A percentile compares a stretch with the other conserved stretches of the same genome.
These are phyloP conservation scores for Cryphonectria carpinicola DNA, from an alignment of 2,329 filamentous ascomycete genomes.

Conservation along the genomic window DNA sequence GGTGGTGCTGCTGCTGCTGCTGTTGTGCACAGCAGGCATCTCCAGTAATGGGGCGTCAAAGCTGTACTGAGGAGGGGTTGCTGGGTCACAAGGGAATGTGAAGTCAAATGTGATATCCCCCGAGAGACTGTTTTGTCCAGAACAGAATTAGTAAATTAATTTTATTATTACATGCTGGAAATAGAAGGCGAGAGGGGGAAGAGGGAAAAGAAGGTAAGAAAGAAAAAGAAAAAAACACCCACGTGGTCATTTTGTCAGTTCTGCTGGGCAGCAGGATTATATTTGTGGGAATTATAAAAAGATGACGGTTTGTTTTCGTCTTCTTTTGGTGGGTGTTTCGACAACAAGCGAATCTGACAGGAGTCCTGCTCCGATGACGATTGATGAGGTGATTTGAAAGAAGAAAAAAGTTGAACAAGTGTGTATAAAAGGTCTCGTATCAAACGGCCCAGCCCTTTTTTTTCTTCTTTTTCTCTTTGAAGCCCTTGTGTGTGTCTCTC, in stretches of 20 bases:
- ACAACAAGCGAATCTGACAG: conserved; percentile 23
- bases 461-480: neutral
- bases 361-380: conserved; percentile 29
- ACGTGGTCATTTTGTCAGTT: conserved; percentile 49
- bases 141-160: conserved; percentile 36
- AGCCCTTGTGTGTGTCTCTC: conserved; percentile 17
- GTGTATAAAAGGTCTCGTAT: conserved; percentile 26
- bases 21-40: conserved; percentile 49
- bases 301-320: conserved; percentile 2
- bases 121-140: conserved; percentile 55
- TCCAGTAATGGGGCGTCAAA: conserved; percentile 63
- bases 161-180: neutral
- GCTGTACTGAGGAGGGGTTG: conserved; percentile 55
- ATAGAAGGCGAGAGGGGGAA: neutral
- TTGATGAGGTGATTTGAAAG: conserved; percentile 3
- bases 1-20: conserved; percentile 31
- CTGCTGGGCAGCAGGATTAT: conserved; percentile 22
- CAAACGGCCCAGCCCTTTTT: conserved; percentile 27
- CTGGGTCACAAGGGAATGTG: conserved; percentile 58
- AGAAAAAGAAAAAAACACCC: conserved; percentile 33
- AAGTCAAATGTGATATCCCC: conserved; percentile 66
- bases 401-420: conserved; percentile 21
- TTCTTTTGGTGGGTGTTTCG: too few relatives aligned
- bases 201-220: neutral
- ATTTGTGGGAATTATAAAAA: conserved; percentile 20